A percentile compares a stretch with the other conserved stretches of the same genome.
Conservation (phyloP, 352 stramenopile genomes). For the Globisporangium yorkense region DNA sequence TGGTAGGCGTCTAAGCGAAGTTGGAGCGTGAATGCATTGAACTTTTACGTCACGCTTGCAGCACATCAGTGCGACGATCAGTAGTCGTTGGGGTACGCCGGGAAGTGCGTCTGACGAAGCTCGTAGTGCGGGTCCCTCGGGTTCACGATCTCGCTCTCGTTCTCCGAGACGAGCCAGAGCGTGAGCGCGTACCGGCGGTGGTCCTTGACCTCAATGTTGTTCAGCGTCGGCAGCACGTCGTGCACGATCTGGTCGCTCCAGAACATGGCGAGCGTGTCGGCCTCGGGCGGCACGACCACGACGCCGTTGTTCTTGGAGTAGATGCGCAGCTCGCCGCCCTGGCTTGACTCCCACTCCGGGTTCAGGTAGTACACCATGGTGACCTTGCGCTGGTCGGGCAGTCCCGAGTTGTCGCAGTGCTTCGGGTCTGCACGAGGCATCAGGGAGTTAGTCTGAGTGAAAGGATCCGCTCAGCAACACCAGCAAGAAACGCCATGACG, state of each 20-base stretch:
- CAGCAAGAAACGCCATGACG: constrained; percentile 1
- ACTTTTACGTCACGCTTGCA: neutral
- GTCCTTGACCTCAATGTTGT: constrained; percentile 20
- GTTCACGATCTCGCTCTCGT: constrained; percentile 43
- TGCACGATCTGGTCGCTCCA: constrained; percentile 84
- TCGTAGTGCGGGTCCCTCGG: constrained; percentile 25
- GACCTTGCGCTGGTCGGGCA: constrained; percentile 51
- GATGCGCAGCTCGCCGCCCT: constrained; percentile 53
- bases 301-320: constrained; percentile 26
- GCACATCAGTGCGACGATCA: neutral
- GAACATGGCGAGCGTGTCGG: constrained; percentile 85
- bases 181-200: constrained; percentile 77
- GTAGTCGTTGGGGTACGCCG: constrained; percentile 13
- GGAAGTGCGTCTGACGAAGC: constrained; percentile 34
- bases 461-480: neutral
- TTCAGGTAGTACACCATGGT: constrained; percentile 81
- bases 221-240: constrained; percentile 61
- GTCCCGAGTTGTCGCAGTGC: constrained; percentile 43
- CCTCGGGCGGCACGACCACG: constrained; percentile 51
- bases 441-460: neutral
- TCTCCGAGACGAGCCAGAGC: constrained; percentile 76
- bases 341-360: constrained; percentile 40
- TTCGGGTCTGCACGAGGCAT: constrained; percentile 27
- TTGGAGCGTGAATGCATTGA: constrained; percentile 1
- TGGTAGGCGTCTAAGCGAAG: neutral